Base-by-base conservation (phyloP, 441 rosid genomes). In the Populus tomentosa region DNA sequence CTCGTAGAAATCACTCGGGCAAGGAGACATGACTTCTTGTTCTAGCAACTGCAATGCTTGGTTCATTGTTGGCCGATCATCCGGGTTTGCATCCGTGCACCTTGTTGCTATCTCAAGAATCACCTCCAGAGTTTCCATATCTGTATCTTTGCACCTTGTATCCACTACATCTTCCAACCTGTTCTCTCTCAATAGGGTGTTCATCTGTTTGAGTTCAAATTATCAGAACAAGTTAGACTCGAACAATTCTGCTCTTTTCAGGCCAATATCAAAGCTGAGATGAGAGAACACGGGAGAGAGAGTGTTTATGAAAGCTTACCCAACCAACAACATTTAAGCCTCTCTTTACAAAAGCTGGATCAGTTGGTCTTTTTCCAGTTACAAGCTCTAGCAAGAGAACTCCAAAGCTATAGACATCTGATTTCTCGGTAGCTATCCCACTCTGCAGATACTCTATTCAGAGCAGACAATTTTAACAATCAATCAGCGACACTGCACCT, bases 341-440 rank as follows among this genome's bases (percentile, higher is more conserved):
- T 82, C 88, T 86, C 79, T 88, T 88, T 35, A 90, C 94, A 67
- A 93, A 92, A 35, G 86, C 69, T 4, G 95, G 89, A 85, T 95
- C 98, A 6, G 98, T 93, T 6, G 99, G 99, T 71, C 99, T 88
- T 80, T 92, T 93, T 33, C 98, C 98, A 0, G 97, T 93, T 8
- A 95, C 91, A 13, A 93, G 92, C 87, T 95, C 99, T 18, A 95
- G 88, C 85, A 95, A 78, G 68, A 95, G 94, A 86, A 95, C 99
- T 76, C 99, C 99, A 74, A 95, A 95, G 89, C 99, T 95, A 77
- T 95, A 95, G 6, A 95, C 97, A 80, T 95, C 99, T 0, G 99
- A 89, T 76, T 95, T 95, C 86, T 92, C 97, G 0, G 99, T 93
- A 26, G 99, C 99, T 79, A 92, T 89, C 46, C 99, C 98, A 75